Percentiles rank a stretch among this genome's conserved stretches.
phyloP scores from a whole-genome alignment of 257 asterid species.

The Rauvolfia tetraphylla region DNA sequence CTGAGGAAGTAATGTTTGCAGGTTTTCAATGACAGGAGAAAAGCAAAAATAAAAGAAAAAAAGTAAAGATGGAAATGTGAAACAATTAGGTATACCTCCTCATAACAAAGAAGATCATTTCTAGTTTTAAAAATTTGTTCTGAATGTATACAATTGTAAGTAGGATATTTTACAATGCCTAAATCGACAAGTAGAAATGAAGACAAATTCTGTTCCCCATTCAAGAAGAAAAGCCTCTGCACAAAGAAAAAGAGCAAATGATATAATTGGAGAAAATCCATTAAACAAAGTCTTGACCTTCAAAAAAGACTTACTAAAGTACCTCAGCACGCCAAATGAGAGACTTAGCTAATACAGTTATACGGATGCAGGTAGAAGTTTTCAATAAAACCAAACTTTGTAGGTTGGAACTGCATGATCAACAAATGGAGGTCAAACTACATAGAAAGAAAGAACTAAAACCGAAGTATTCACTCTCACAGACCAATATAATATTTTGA shows the following conservation, averaged over 20 bases:
- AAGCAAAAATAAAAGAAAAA: conserved; percentile 17
- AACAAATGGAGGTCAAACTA: conserved; percentile 21
- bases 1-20: conserved; percentile 36
- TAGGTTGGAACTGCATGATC: conserved; percentile 56
- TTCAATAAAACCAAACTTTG: conserved; percentile 40
- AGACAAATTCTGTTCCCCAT: conserved; percentile 90
- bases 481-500: conserved; percentile 2
- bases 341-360: conserved; percentile 64
- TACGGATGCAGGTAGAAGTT: conserved; percentile 63
- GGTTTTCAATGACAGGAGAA: background rate
- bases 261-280: conserved; percentile 2
- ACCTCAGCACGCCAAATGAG: conserved; percentile 97
- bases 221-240: conserved; percentile 95
- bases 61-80: background rate
- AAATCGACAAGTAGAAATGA: conserved; percentile 86
- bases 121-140: conserved; percentile 58
- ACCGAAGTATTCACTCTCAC: background rate
- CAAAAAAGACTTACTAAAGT: conserved; percentile 18
- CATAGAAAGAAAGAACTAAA: conserved; percentile 11
- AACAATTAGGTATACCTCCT: conserved; percentile 57
- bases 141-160: conserved; percentile 63
- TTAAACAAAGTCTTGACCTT: conserved; percentile 11
- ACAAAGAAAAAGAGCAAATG: conserved; percentile 25
- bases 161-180: conserved; percentile 82
- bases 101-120: conserved; percentile 70